Conservation (phyloP, 306 rosid species). For the Vigna hirtella region DNA sequence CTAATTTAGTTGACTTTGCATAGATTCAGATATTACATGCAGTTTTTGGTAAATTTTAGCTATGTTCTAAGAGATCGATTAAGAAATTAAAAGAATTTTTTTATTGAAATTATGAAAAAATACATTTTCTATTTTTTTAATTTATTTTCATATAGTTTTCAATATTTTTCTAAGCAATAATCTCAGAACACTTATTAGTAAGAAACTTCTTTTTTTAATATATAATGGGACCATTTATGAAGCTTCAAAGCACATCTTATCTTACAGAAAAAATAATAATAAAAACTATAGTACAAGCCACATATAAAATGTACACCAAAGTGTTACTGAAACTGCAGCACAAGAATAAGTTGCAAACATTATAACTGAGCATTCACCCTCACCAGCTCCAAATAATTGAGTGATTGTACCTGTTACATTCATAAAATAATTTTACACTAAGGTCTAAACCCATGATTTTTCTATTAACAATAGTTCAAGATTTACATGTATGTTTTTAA, state of each 20-base stretch:
- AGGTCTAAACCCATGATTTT: too few species aligned
- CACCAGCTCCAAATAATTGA: constrained; percentile 48
- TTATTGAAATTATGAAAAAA: too few species aligned
- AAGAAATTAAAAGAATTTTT: too few species aligned
- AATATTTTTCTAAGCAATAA: too few species aligned
- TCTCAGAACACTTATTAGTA: too few species aligned
- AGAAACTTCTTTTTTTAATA: not conserved
- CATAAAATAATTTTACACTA: not conserved
- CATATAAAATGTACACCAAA: constrained; percentile 42
- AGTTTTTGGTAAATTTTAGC: not conserved
- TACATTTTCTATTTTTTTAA: too few species aligned
- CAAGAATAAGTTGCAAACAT: constrained; percentile 42
- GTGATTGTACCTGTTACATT: constrained; percentile 38
- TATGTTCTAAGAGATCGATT: too few species aligned
- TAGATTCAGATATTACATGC: not conserved
- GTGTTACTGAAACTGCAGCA: constrained; percentile 36
- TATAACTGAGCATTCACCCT: constrained; percentile 46
- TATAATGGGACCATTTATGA: too few species aligned
- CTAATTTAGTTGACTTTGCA: not conserved
- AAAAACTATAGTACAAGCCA: constrained; percentile 40
- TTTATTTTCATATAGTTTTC: too few species aligned
- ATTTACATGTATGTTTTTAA: too few species aligned
- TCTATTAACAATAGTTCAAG: too few species aligned
- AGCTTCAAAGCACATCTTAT: not conserved
- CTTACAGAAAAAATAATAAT: not conserved